Base-by-base conservation (phyloP, 1,139 yeast species). In the Saccharomyces hybrid region DNA sequence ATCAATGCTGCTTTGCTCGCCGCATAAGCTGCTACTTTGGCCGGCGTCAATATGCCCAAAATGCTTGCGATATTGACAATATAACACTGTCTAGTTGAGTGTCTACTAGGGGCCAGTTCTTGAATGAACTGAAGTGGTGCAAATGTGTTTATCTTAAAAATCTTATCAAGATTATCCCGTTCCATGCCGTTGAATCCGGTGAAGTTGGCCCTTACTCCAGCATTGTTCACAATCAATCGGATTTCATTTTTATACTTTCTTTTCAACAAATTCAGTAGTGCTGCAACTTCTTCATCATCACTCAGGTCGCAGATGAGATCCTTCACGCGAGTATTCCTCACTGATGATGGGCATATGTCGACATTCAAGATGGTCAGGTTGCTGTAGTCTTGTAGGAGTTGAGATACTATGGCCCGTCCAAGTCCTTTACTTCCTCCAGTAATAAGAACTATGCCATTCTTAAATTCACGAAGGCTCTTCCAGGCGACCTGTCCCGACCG, bases 381-480 rank as follows among this genome's bases (percentile, higher is more conserved):
- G 20, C 56, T 51, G 44, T 59, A 61, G 32, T 66, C 64, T 5
- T 54, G 50, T 0, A 74, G 56, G 2, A 84, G 65, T 20, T 63
- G 56, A 11, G 68, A 64, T 0, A 75, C 75, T 5, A 84, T 64
- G 38, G 73, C 77, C 8, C 67, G 61, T 0, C 91, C 91, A 8
- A 85, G 68, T 0, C 90, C 90, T 51, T 73, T 69, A 32, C 84
- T 76, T 0, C 88, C 90, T 1, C 91, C 91, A 0, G 91, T 84
- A 1, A 46, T 31, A 28, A 49, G 31, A 16, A 49, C 44, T 23
- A 14, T 38, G 30, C 47, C n/a, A 49, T 25, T 49, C 23, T 20
- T 7, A 49, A 6, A 23, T 27, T 27, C 44, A 16, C 11, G 44
- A 16, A 38, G 44, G 11, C 44, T 20, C 48, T n/a, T 5, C 65